Evolutionary conservation across 495 filamentous ascomycete species (phyloP), one percentile per base, ranked within the genome.

Genomic region (Talaromyces stipitatus): DNA sequence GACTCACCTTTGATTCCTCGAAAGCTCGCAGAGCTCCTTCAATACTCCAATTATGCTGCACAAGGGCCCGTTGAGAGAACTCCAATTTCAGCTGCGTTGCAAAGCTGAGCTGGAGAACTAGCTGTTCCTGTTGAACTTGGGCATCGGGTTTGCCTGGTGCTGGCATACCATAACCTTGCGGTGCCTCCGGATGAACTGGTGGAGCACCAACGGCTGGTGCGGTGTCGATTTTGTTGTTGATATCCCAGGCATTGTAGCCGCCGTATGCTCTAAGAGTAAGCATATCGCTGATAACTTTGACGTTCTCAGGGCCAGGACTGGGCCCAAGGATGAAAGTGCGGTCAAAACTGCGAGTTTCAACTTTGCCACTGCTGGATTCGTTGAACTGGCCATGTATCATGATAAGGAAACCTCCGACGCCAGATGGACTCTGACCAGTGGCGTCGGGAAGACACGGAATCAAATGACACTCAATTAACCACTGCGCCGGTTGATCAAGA

Each of bases 301-400:
- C 82, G 2, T 79, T 78, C 4, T 79, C 77, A 18, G 76, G 61
- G 6, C 77, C 78, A 23, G 75, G 77, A 30, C 89, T 90, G 4
- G 91, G 91, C 1, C 90, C 90, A 18, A 97, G 75, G 43, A 92
- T 75, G 61, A 97, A 91, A 0, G 84, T 89, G 22, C 92, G 84
- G 59, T 92, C 88, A 71, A 96, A 97, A 61, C 86, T 89, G 59
- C 92, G 85, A 3, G 67, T 74, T 55, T 79, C 78, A 26, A 81
- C 78, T 56, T 82, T 80, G 4, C 62, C 70, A 6, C 74, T 64
- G n/a, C 68, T 59, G 7, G 82, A 69, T 61, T 97, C 92, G 43
- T 94, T 83, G 57, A 89, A 95, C 61, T 92, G 86, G 55, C 91
- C 88, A 60, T 92, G 85, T 29, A 94, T 78, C 45, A 80, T 88